Evolutionary conservation across 23 red algal species (phyloP).

Genomic region (Gracilariopsis chorda): DNA sequence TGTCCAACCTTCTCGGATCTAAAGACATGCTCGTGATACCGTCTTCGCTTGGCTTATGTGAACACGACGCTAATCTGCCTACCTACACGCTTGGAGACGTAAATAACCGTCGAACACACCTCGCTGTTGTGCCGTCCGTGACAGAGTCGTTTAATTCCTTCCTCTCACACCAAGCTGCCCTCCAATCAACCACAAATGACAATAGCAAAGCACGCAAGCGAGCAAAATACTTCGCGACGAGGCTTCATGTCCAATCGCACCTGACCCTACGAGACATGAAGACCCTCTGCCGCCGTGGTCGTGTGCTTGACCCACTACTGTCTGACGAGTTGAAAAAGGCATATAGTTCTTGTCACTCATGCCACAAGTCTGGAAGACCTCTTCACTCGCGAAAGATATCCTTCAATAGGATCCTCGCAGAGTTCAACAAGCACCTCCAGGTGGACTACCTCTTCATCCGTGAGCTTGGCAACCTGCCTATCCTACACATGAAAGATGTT

Average conservation of each 20-base stretch:
- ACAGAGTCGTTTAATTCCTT: background rate
- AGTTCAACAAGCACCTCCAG: constrained; percentile 35
- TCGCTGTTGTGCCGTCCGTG: background rate
- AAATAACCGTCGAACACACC: background rate
- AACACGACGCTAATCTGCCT: background rate
- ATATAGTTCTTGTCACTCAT: background rate
- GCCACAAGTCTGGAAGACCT: background rate
- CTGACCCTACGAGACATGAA: constrained; percentile 14
- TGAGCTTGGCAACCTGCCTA: background rate
- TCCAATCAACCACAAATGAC: background rate
- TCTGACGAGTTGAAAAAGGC: background rate
- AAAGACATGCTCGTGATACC: background rate
- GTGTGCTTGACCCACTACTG: background rate
- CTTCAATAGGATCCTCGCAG: background rate
- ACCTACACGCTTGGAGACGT: background rate
- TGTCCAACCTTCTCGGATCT: background rate
- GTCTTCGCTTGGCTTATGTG: no score
- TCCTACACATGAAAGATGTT: constrained; percentile 28
- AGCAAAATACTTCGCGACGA: background rate
- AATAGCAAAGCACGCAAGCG: background rate
- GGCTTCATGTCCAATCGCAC: constrained; percentile 27
- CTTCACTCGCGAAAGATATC: background rate
- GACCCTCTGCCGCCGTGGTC: background rate
- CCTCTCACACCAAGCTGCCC: background rate
- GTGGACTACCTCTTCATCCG: constrained; percentile 8